Percentiles rank a stretch among this genome's conserved stretches.
Evolutionary conservation across 768 basidiomycete species (phyloP).

Genomic region (Rhodotorula toruloides): DNA sequence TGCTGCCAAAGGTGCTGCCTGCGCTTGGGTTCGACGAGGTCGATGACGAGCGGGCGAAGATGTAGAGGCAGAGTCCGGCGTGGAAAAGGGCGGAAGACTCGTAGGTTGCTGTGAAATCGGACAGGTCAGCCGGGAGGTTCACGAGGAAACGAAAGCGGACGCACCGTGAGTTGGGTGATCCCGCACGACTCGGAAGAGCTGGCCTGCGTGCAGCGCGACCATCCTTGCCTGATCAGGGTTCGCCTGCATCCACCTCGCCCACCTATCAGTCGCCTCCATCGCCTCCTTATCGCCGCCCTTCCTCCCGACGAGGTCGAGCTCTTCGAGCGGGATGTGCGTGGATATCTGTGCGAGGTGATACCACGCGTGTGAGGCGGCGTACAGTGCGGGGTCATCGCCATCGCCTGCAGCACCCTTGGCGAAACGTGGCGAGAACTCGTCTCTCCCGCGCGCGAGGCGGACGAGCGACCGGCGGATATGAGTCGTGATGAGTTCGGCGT

Average conservation of each 20-base stretch:
- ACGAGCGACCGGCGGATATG: constrained; percentile 1
- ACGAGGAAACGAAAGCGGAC: not conserved
- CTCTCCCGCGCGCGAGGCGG: not conserved
- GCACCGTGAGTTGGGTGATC: not conserved
- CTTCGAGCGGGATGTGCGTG: not conserved
- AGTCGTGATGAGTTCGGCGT: constrained; percentile 1
- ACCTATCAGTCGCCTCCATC: not conserved
- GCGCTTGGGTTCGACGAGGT: too few species aligned
- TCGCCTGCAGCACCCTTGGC: not conserved
- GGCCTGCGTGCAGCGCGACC: not conserved
- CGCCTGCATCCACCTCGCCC: not conserved
- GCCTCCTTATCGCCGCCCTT: not conserved
- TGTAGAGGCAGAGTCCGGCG: constrained; percentile 4
- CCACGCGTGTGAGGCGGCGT: not conserved
- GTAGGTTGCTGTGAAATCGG: not conserved
- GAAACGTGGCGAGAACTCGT: constrained; percentile 4
- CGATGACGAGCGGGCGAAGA: constrained; percentile 10
- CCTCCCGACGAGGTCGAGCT: constrained; percentile 3
- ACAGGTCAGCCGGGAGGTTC: not conserved
- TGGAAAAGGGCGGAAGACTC: constrained; percentile 4
- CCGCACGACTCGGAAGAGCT: not conserved
- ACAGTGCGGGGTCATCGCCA: not conserved
- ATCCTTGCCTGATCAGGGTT: not conserved
- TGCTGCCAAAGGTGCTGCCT: not conserved
- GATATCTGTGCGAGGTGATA: constrained; percentile 11